These are phyloP conservation scores for Misopates orontium DNA, from an alignment of 257 asterid species.

Conservation along the genomic window DNA sequence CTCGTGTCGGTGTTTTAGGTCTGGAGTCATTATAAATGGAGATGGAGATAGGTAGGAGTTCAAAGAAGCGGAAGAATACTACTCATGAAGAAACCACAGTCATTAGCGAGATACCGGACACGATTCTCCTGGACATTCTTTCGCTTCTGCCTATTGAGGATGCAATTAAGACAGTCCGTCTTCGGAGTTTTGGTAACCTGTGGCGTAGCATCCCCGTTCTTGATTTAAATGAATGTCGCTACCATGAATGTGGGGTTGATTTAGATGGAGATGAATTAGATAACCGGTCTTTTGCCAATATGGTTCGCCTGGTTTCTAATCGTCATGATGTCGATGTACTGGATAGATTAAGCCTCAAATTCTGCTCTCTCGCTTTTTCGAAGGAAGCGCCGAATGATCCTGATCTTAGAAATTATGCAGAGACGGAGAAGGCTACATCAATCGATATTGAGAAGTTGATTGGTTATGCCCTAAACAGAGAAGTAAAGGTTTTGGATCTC, in stretches of 20 bases:
- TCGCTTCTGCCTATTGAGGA: conserved; percentile 33
- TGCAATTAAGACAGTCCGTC: conserved; percentile 24
- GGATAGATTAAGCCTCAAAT: conserved; percentile 27
- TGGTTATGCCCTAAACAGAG: no score
- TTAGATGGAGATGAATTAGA: neutral
- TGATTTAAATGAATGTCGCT: conserved; percentile 27
- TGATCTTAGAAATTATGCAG: neutral
- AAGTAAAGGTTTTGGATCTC: no score
- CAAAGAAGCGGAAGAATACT: neutral
- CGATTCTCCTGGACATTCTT: conserved; percentile 32
- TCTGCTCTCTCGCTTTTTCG: conserved; percentile 7
- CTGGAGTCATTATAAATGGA: no score
- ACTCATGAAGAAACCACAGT: conserved; percentile 20
- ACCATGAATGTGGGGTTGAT: conserved; percentile 1
- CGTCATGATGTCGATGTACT: conserved; percentile 17
- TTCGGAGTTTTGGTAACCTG: conserved; percentile 34
- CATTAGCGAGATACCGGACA: conserved; percentile 34
- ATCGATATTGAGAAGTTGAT: no score
- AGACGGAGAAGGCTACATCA: conserved; percentile 6
- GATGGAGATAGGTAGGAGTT: neutral
- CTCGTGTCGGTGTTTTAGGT: neutral
- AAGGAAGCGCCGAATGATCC: neutral
- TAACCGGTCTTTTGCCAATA: conserved; percentile 12
- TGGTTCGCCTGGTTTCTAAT: conserved; percentile 27
- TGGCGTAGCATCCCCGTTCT: conserved; percentile 33